phyloP scores from a whole-genome alignment of 2,329 filamentous ascomycete species.

The Aureobasidium sp. region DNA sequence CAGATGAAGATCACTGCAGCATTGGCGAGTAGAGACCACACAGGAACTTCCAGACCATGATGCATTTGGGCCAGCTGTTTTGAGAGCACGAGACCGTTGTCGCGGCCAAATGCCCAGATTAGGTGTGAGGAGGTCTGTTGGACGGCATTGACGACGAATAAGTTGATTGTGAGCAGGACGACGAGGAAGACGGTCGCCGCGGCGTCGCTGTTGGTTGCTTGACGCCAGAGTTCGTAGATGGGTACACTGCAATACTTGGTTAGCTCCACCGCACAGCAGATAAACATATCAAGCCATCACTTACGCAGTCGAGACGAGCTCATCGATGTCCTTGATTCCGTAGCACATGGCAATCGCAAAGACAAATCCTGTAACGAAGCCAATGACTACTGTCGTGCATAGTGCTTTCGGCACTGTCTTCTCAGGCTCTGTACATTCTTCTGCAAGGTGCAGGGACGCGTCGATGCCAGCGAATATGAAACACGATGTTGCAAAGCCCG shows the following conservation, averaged over 20 bases:
- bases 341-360: conserved; percentile 43
- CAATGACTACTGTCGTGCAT: conserved; percentile 40
- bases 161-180: neutral
- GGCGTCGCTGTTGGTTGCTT: neutral
- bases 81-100: conserved; percentile 48
- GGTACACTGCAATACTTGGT: neutral
- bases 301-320: conserved; percentile 19
- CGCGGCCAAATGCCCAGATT: conserved; percentile 46
- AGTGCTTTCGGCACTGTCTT: conserved; percentile 42
- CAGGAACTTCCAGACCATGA: conserved; percentile 43
- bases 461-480: conserved; percentile 20
- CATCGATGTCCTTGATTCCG: conserved; percentile 33
- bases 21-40: conserved; percentile 47
- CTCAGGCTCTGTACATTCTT: conserved; percentile 29
- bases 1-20: conserved; percentile 35
- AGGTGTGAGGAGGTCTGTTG: conserved; percentile 25
- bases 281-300: neutral
- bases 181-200: conserved; percentile 3
- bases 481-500: conserved; percentile 18
- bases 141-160: conserved; percentile 2
- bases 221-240: conserved; percentile 12
- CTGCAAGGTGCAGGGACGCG: conserved; percentile 17
- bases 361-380: conserved; percentile 41
- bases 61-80: conserved; percentile 42
- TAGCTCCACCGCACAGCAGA: too few species aligned